Evolutionary conservation across 441 rosid genomes (phyloP), one percentile per base, ranked within the genome.

Genomic region (Lepidium campestre): DNA sequence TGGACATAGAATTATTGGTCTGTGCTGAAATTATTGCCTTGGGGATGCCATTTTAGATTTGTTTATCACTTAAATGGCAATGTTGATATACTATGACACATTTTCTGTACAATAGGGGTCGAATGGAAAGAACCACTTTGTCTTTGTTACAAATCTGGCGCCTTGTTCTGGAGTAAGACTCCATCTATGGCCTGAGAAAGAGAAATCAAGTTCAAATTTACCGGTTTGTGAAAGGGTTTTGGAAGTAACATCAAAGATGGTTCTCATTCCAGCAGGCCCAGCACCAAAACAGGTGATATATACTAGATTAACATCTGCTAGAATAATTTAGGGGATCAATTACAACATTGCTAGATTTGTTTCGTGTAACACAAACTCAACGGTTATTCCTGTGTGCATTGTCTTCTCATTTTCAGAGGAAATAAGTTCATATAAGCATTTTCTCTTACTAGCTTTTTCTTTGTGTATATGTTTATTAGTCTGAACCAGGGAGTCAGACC

Each of bases 401-500:
- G 22, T 54, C 22, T 65, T 52, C 54, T 42, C 37, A 31, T 63
- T 25, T 36, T 57, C 36, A 44, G 37, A 49, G 22, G 46, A 59
- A 29, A 17, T n/a, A 46, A 11, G 23, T n/a, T 57, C 50, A 45
- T 6, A 23, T 67, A 40, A 54, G 32, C 52, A 14, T 45, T 62
- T 57, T 47, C 35, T 36, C 55, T 61, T 48, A 72, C 50, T 44
- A 31, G 20, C 18, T 60, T 31, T 68, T 35, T 53, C 49, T 61
- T 39, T 65, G 53, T 69, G 62, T 57, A 46, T 67, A 12, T 77
- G 59, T 62, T 80, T 71, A 36, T 77, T 82, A 94, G 99, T 75
- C 86, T 31, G 98, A 94, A 77, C 99, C 99, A 55, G 99, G 99
- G 48, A 86, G 97, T 83, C 96, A 94, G 80, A 94, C 99, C 8